Evolutionary conservation across 176 grass and related monocot genomes (phyloP), one percentile per base, ranked within the genome.

Genomic region (Leersia perrieri): DNA sequence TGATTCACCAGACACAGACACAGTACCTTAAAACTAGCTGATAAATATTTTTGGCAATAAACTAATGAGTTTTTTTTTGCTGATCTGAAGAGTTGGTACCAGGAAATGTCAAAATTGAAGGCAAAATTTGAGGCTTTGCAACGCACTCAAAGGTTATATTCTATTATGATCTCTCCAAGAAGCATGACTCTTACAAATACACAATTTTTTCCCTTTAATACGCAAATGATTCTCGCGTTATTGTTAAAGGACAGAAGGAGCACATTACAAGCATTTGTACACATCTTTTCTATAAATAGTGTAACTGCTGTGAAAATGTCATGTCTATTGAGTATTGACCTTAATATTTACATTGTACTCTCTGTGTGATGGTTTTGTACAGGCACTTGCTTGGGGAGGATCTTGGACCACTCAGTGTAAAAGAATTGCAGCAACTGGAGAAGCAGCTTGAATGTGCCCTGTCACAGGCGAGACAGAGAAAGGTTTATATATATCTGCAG

Each of bases 361-460:
- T 65, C 15, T 22, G 14, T 30, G 11, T 27, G 23, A 65, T 81
- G 60, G 55, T 10, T 78, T 66, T 82, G 7, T 74, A 9, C 75
- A 99, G 96, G 89, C 91, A 99, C 74, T 90, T 99, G 84, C 93
- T 99, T 15, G 97, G 97, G 11, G 97, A 99, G 76, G 97, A 96
- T 47, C 97, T 99, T 76, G 93, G 93, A 41, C 97, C 97, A 4
- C 86, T 96, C 15, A 99, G 89, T 53, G 90, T 96, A 33, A 99
- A 99, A 64, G 97, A 99, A 86, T 49, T 99, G 74, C 97, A 93
- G 40, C 97, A 96, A 75, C 82, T 99, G 16, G 97, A 99, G 77
- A 90, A 94, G 60, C 93, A 99, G 45, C 90, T 99, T 39, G 97
- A 99, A 80, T 89, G 84, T 86, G 87, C 93, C 74, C 86, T 99